Evolutionary conservation across 78 protist species (phyloP), one percentile per base, ranked within the genome.

Genomic region (Polysphondylium violaceum): DNA sequence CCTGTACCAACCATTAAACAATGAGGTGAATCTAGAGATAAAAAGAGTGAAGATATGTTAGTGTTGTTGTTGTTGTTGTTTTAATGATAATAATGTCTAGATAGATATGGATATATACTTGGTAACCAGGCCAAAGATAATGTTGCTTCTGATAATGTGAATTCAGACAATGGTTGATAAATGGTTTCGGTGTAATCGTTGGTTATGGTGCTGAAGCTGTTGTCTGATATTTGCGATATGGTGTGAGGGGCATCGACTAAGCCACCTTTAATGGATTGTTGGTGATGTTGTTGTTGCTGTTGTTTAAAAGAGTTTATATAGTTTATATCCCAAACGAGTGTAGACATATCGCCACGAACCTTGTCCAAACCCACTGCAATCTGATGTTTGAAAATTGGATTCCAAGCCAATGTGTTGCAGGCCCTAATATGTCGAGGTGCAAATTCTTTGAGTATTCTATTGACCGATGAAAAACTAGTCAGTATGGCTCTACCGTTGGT

Each of bases 281-380:
- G 33, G 5, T 38, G 31, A 27, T 55, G 68, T 29, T 60, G 85
- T 29, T 75, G 74, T 12, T 56, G 65, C 41, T 75, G 85, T 56
- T 58, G 67, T 33, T 56, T 51, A 33, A 27, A 29, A 43, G 71
- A 68, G 41, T 58, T 73, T 21, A 67, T 25, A 51, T 83, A 77
- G 19, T 91, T 91, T 33, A 81, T 71, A 65, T 91, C 95, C 95
- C 95, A 91, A 36, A 91, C 64, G 9, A 91, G 33, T 19, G 95
- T 91, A 3, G 95, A 91, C 11, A 25, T 16, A 50, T 91, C 95
- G 27, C 61, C 60, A 72, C 95, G 27, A 33, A 91, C 61, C 38
- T 91, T 91, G 53, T 91, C 95, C 19, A 91, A 77, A 78, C 95
- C 95, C 1, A 77, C 77, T 8, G 95, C 95, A 9, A 91, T 21